phyloP scores from a whole-genome alignment of 179 eudicot species.

The Spinacia oleracea region DNA sequence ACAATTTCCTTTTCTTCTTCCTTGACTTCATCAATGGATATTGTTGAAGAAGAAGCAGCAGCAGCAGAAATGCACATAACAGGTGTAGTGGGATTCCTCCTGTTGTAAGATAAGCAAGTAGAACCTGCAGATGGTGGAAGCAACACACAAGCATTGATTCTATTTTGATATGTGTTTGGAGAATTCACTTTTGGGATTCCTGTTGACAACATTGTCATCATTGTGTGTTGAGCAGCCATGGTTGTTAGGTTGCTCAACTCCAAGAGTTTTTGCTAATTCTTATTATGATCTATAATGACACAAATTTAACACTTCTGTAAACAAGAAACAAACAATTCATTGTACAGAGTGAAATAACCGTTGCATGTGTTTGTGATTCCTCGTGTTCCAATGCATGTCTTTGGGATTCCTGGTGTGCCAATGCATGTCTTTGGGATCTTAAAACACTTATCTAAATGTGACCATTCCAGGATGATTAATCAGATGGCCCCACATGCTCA shows the following conservation, averaged over 20 bases:
- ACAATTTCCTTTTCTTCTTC: conserved; percentile 17
- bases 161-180: too few species aligned
- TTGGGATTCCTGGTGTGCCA: too few species aligned
- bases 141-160: neutral
- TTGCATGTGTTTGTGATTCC: too few species aligned
- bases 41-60: conserved; percentile 34
- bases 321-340: too few species aligned
- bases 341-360: too few species aligned
- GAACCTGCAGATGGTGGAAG: neutral
- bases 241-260: neutral
- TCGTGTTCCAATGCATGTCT: too few species aligned
- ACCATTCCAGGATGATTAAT: too few species aligned
- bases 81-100: conserved; percentile 6
- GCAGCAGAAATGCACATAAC: conserved; percentile 15
- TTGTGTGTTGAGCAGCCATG: conserved; percentile 24
- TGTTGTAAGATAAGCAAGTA: neutral
- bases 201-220: conserved; percentile 18
- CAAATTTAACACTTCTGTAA: too few species aligned
- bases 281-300: neutral
- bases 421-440: too few species aligned
- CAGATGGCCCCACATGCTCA: too few species aligned
- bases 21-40: conserved; percentile 27
- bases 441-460: too few species aligned
- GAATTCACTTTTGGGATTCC: neutral
- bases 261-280: neutral